These are phyloP conservation scores for Primulina tabacum DNA, from an alignment of 257 asterid species.

Conservation along the genomic window DNA sequence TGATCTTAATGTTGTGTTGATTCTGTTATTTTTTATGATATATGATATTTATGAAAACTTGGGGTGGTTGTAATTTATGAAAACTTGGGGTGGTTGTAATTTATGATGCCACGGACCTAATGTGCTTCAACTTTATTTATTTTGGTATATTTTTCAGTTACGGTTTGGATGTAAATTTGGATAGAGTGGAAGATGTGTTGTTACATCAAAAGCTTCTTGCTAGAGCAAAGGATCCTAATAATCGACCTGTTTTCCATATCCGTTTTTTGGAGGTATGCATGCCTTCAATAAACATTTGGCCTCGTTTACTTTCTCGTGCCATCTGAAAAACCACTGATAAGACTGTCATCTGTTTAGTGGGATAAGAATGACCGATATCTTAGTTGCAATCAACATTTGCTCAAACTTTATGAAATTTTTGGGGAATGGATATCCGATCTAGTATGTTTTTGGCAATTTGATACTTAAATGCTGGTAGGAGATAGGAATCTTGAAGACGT, in stretches of 20 bases:
- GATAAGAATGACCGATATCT: background rate
- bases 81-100: background rate
- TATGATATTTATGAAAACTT: conserved; percentile 9
- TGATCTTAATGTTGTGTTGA: background rate
- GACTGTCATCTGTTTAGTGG: background rate
- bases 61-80: background rate
- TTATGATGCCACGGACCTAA: background rate
- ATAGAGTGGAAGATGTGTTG: conserved; percentile 83
- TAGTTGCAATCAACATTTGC: background rate
- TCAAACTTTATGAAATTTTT: background rate
- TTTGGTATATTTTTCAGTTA: conserved; percentile 51
- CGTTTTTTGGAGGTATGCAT: conserved; percentile 67
- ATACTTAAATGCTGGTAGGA: conserved; percentile 15
- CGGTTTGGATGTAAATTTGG: conserved; percentile 74
- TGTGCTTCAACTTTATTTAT: conserved; percentile 16
- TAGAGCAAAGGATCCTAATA: conserved; percentile 69
- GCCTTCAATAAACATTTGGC: conserved; percentile 2
- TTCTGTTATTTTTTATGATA: conserved; percentile 1
- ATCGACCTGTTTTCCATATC: conserved; percentile 73
- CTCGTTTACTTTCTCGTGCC: conserved; percentile 4
- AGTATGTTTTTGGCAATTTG: conserved; percentile 8
- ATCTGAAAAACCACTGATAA: background rate
- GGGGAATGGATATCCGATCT: background rate
- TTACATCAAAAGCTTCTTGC: conserved; percentile 79
- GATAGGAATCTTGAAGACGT: background rate